Evolutionary conservation across 257 asterid genomes (phyloP).

Genomic region (Nicotiana undulata): DNA sequence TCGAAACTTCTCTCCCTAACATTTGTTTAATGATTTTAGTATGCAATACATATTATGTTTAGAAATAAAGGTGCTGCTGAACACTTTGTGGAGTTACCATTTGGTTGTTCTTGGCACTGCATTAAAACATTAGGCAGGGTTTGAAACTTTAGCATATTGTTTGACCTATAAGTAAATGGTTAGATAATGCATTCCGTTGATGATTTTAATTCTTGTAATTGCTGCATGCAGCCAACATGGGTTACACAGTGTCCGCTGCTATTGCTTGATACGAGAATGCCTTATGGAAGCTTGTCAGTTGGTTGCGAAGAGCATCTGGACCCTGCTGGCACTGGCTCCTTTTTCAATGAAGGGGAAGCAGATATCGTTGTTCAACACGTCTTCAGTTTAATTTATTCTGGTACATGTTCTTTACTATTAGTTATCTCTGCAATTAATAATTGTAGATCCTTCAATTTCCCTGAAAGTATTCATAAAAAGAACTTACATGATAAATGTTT

Average conservation of each 20-base stretch:
- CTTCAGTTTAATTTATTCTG: slow-evolving; percentile 74
- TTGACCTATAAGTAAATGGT: slow-evolving; percentile 2
- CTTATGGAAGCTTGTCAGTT: slow-evolving; percentile 82
- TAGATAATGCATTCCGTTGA: not conserved
- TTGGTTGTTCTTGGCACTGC: not conserved
- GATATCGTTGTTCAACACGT: slow-evolving; percentile 84
- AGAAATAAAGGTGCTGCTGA: not conserved
- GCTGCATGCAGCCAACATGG: slow-evolving; percentile 66
- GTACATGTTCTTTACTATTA: slow-evolving; percentile 32
- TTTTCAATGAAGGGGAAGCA: slow-evolving; percentile 95
- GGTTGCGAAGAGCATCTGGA: slow-evolving; percentile 96
- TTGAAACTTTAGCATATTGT: not conserved
- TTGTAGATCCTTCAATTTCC: not conserved
- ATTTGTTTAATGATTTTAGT: not conserved
- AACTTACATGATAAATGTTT: not conserved
- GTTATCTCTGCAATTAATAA: not conserved
- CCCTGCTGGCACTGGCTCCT: slow-evolving; percentile 98
- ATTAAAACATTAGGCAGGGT: not conserved
- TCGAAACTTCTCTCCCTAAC: not conserved
- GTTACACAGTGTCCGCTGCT: slow-evolving; percentile 87
- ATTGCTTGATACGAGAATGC: slow-evolving; percentile 93
- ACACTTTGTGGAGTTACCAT: not conserved
- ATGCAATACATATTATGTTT: not conserved
- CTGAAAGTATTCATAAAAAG: not conserved
- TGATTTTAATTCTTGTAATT: not conserved